Percentiles rank a stretch among this genome's conserved stretches.
These are phyloP conservation scores for Leccinum disarticulatum DNA, from an alignment of 768 basidiomycete genomes.

Conservation along the genomic window DNA sequence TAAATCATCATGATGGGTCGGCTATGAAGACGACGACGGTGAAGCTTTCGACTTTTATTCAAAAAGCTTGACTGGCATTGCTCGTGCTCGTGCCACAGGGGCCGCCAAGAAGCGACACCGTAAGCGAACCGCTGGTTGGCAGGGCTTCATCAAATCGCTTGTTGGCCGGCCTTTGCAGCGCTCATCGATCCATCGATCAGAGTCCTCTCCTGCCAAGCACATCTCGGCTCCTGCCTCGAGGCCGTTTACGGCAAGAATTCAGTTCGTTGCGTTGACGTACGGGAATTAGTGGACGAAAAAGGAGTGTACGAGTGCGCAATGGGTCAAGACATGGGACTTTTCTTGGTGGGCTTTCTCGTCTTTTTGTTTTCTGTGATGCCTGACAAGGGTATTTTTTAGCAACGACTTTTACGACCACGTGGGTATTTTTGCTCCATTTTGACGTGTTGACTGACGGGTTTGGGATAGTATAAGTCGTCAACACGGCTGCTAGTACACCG, in stretches of 20 bases:
- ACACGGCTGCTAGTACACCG: constrained; percentile 13
- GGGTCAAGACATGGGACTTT: constrained; percentile 97
- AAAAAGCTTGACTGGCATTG: too few relatives aligned
- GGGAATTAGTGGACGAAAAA: constrained; percentile 83
- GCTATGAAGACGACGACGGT: too few relatives aligned
- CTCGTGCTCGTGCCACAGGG: too few relatives aligned
- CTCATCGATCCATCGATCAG: too few relatives aligned
- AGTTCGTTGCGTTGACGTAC: constrained; percentile 70
- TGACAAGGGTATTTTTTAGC: constrained; percentile 34
- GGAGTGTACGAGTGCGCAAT: constrained; percentile 73
- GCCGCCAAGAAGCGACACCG: too few relatives aligned
- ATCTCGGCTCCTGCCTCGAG: too few relatives aligned
- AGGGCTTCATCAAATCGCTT: too few relatives aligned
- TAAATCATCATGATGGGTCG: too few relatives aligned
- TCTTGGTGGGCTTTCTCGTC: constrained; percentile 56
- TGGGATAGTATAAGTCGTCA: constrained; percentile 41
- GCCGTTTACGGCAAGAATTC: constrained; percentile 34
- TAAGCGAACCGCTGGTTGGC: too few relatives aligned
- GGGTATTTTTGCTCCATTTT: constrained; percentile 26
- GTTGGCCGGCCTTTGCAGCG: too few relatives aligned
- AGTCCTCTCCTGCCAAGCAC: too few relatives aligned
- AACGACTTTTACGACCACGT: constrained; percentile 70
- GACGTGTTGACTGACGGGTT: background rate
- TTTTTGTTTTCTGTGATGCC: background rate
- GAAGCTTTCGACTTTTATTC: too few relatives aligned